Evolutionary conservation across 768 basidiomycete genomes (phyloP).

Genomic region (Dentipellis fragilis): DNA sequence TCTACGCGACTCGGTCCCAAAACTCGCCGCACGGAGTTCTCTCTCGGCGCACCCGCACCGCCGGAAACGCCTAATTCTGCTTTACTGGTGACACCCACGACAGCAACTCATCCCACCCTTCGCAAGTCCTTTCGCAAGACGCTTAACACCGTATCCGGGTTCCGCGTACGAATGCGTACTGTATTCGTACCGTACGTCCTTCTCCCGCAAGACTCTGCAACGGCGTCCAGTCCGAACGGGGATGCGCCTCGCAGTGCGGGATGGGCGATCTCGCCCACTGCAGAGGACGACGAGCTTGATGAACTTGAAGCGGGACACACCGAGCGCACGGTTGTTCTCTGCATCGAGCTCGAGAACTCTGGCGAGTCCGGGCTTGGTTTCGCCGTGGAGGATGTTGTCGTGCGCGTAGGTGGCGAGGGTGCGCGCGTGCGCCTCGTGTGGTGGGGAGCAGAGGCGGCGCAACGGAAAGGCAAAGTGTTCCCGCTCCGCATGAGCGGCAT

Average conservation of each 20-base stretch:
- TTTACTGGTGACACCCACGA: slow-evolving; percentile 28
- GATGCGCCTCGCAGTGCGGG: neutral
- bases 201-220: slow-evolving; percentile 23
- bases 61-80: slow-evolving; percentile 27
- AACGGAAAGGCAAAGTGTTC: slow-evolving; percentile 34
- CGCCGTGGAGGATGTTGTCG: slow-evolving; percentile 64
- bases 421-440: slow-evolving; percentile 38
- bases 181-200: slow-evolving; percentile 84
- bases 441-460: slow-evolving; percentile 33
- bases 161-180: slow-evolving; percentile 89
- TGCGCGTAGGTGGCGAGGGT: slow-evolving; percentile 58
- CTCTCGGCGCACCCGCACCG: slow-evolving; percentile 45
- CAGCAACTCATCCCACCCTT: slow-evolving; percentile 48
- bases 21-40: slow-evolving; percentile 52
- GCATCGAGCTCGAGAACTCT: slow-evolving; percentile 82
- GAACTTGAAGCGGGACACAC: slow-evolving; percentile 59
- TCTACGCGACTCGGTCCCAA: slow-evolving; percentile 61
- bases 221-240: neutral
- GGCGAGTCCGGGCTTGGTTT: slow-evolving; percentile 60
- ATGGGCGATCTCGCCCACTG: slow-evolving; percentile 5
- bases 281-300: slow-evolving; percentile 25
- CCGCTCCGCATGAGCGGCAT: slow-evolving; percentile 60
- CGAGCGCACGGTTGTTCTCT: slow-evolving; percentile 82
- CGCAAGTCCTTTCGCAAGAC: slow-evolving; percentile 82
- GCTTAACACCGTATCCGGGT: slow-evolving; percentile 69